Conservation (phyloP, 306 rosid species). For the Inga laurina region DNA sequence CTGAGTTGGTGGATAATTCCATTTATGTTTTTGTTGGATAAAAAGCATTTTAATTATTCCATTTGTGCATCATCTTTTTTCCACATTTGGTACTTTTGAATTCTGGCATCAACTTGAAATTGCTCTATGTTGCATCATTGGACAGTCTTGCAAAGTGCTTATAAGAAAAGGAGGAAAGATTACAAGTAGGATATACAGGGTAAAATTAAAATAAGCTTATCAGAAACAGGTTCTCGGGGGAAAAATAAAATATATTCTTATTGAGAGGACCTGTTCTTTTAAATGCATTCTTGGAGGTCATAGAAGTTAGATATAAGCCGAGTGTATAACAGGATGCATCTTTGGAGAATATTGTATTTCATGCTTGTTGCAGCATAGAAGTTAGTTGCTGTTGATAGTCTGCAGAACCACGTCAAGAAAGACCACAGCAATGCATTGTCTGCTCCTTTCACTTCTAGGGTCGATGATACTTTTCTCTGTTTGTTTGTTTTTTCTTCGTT, state of each 20-base stretch:
- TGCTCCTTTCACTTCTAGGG: neutral
- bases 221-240: neutral
- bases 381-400: neutral
- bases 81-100: neutral
- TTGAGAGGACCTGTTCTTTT: constrained; percentile 8
- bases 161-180: constrained; percentile 11
- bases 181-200: neutral
- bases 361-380: neutral
- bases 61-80: constrained; percentile 27
- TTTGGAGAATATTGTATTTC: neutral
- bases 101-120: constrained; percentile 22
- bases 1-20: constrained; percentile 30
- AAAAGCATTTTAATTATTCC: constrained; percentile 24
- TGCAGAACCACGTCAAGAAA: neutral
- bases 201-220: neutral
- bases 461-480: neutral
- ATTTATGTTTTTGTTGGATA: constrained; percentile 17
- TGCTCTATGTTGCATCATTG: constrained; percentile 21
- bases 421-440: neutral
- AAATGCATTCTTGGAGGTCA: constrained; percentile 4
- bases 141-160: neutral
- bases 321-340: neutral
- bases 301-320: neutral
- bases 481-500: too few relatives aligned
- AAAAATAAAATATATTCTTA: neutral